Base-by-base conservation (phyloP, 1,284 basidiomycete genomes). In the Marasmius sp. region DNA sequence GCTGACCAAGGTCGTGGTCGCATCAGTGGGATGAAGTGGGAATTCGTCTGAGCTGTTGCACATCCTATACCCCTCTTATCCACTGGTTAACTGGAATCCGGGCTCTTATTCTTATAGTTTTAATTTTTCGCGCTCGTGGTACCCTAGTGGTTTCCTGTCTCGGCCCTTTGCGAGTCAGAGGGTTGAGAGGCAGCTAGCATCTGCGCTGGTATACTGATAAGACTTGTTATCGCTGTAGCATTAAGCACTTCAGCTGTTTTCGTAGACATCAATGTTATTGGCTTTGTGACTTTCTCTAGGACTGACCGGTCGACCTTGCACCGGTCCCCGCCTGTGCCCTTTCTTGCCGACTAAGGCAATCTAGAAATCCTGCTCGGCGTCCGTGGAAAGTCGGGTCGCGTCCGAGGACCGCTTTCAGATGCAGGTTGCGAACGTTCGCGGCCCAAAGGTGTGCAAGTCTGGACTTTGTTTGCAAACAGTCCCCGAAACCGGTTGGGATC, bases 21-120 rank as follows among this genome's bases (percentile, higher is more conserved):
- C 61, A 71, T 91, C 65, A 53, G 56, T 45, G 71, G 69, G 55
- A 74, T 88, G 51, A 71, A 66, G 14, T 90, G 89, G 88, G 53
- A 56, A 10, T 84, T 80, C 77, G 66, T 75, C 64, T 77, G 72
- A 70, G 57, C 36, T 22, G 11, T 47, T 47, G 20, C 45, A 12
- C 12, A 43, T 43, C 58, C 41, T 45, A 36, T 57, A 48, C 49
- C 57, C 48, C 38, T 51, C 34, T 62, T 51, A 62, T 59, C 52
- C 27, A 5, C 27, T 57, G 58, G 38, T 58, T 39, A 8, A 55
- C 64, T 27, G 55, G 43, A 47, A 61, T 58, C 43, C 53, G 45
- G 53, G 58, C 51, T 66, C 69, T 65, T 68, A 67, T 70, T 63
- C 60, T 70, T 65, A 63, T 68, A 27, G 27, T 63, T 63, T 51